phyloP scores from a whole-genome alignment of 495 filamentous ascomycete genomes.

The Physcia stellaris region DNA sequence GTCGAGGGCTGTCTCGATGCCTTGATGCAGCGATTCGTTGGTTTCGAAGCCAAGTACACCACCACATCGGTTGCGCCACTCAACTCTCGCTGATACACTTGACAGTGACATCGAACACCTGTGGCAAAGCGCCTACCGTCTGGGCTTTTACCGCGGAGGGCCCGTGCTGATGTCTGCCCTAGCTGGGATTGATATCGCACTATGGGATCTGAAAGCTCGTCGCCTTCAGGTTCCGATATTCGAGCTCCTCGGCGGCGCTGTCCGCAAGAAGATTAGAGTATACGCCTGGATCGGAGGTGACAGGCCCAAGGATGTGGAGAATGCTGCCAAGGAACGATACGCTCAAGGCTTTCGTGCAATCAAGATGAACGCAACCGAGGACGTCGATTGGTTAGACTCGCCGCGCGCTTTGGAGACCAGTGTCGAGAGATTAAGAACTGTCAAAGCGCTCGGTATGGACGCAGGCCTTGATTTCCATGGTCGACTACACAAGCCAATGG shows the following conservation, averaged over 20 bases:
- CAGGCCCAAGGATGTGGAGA: conserved; percentile 55
- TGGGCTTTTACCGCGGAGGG: conserved; percentile 69
- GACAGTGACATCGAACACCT: conserved; percentile 66
- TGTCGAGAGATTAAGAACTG: conserved; percentile 53
- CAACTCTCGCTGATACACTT: neutral
- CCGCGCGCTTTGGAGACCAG: conserved; percentile 47
- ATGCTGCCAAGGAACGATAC: conserved; percentile 49
- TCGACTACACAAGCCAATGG: conserved; percentile 68
- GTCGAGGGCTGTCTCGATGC: conserved; percentile 64
- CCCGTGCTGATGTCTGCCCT: conserved; percentile 75
- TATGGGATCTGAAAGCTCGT: conserved; percentile 64
- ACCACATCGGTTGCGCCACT: neutral
- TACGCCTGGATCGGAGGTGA: conserved; percentile 86
- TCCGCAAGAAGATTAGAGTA: conserved; percentile 58
- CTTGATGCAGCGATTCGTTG: conserved; percentile 46
- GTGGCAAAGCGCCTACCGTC: conserved; percentile 59
- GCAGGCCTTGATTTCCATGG: conserved; percentile 69
- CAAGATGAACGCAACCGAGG: conserved; percentile 77
- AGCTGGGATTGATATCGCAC: conserved; percentile 66
- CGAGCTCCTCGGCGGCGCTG: conserved; percentile 62
- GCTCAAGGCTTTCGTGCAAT: conserved; percentile 58
- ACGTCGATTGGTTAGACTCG: conserved; percentile 67
- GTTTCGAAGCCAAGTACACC: conserved; percentile 59
- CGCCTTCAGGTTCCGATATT: conserved; percentile 55
- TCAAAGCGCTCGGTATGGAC: conserved; percentile 59